Evolutionary conservation across 306 rosid genomes (phyloP), one percentile per base, ranked within the genome.

Genomic region (Hylodesmum podocarpum): DNA sequence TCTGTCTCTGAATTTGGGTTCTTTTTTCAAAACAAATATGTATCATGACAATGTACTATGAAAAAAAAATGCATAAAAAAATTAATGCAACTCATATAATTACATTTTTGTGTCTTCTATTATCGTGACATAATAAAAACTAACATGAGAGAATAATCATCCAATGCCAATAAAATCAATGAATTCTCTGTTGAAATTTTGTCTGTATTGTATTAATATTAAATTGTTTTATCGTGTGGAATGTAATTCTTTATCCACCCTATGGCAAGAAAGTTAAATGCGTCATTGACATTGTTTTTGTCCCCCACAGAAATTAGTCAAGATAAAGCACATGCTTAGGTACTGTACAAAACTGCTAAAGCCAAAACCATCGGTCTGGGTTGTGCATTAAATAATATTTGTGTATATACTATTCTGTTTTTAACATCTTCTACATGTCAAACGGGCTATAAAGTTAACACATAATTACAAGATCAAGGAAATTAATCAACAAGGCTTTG

Each of bases 221-320:
- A 14, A 49, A 6, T 47, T 66, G 46, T 66, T 80, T 55, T 55
- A 25, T 73, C 6, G 61, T 54, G 53, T 73, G 55, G 75, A 39
- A 58, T 59, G 66, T 74, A 21, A 8, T 64, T 31, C 12, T 72
- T 40, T 54, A 67, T 53, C 79, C 24, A 21, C 43, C 63, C 51
- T 24, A 33, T 43, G 14, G 33, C 14, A 73, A 40, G 44, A 49
- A 22, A 74, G 18, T 37, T 62, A 24, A 39, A 34, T 16, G 70
- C 25, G 36, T 1, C 24, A 65, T 70, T 28, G 76, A 77, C 13
- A 10, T 5, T 50, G 46, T 44, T 71, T 80, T 77, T 81, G 88
- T 84, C 85, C 67, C 67, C 78, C 72, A 49, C 21, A 5, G 39
- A 70, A 37, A 44, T 76, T 81, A 78, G 91, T 90, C 90, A 90